phyloP scores from a whole-genome alignment of 495 filamentous ascomycete species.

The Neurospora africana region DNA sequence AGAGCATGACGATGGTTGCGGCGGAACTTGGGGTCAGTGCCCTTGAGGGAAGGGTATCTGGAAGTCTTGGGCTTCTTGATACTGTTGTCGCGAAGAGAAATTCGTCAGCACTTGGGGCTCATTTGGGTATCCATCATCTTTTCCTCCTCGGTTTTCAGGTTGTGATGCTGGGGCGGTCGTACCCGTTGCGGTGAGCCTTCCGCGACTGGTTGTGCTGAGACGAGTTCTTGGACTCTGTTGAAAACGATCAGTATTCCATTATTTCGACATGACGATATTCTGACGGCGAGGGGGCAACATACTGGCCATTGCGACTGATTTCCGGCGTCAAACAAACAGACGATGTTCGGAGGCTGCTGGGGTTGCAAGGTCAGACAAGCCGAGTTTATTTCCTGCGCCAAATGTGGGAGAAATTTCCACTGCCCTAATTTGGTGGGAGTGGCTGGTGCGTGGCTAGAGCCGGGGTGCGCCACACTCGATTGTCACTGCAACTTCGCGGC shows the following conservation, averaged over 20 bases:
- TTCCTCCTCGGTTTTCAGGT: not conserved
- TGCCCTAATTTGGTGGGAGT: constrained; percentile 21
- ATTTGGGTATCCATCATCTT: not conserved
- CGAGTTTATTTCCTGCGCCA: constrained; percentile 18
- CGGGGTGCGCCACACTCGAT: not conserved
- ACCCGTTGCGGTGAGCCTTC: constrained; percentile 98
- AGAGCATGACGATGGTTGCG: constrained; percentile 99
- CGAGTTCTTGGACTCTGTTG: constrained; percentile 93
- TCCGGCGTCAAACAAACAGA: constrained; percentile 20
- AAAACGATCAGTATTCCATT: constrained; percentile 10
- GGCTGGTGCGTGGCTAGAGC: constrained; percentile 11
- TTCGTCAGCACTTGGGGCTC: constrained; percentile 9
- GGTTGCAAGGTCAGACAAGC: constrained; percentile 11
- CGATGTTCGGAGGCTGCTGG: constrained; percentile 14
- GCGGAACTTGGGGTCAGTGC: constrained; percentile 98
- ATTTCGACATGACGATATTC: constrained; percentile 1
- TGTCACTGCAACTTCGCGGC: not conserved
- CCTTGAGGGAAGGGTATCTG: constrained; percentile 96
- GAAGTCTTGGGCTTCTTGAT: constrained; percentile 99
- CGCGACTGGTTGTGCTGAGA: constrained; percentile 94
- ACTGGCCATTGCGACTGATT: constrained; percentile 42
- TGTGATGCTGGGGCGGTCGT: constrained; percentile 24
- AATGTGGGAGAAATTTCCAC: constrained; percentile 20
- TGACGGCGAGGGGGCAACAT: constrained; percentile 14
- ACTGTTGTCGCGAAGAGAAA: constrained; percentile 38